These are phyloP conservation scores for Naganishia kalamii DNA, from an alignment of 768 basidiomycete genomes.

Conservation along the genomic window DNA sequence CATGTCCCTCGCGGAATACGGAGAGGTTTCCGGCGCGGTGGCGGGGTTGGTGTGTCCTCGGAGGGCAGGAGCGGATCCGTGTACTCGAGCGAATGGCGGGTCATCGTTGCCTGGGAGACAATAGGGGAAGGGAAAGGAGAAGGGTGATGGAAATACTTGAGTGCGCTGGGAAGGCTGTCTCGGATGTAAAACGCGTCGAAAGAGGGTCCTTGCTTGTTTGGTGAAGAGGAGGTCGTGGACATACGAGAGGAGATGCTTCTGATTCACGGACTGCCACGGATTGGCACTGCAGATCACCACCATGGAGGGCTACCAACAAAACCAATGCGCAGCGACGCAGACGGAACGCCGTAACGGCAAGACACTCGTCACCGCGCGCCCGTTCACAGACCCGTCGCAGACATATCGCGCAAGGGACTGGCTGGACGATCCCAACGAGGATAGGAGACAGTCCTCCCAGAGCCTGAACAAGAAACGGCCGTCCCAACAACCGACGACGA, in stretches of 20 bases:
- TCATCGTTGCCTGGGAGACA: neutral
- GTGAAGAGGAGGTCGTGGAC: too few relatives aligned
- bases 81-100: neutral
- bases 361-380: neutral
- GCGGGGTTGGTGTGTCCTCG: neutral
- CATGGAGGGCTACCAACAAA: neutral
- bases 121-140: neutral
- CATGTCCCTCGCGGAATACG: neutral
- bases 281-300: too few relatives aligned
- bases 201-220: too few relatives aligned
- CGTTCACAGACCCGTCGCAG: neutral
- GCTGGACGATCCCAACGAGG: neutral
- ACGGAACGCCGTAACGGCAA: neutral
- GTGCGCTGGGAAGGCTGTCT: too few relatives aligned
- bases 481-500: too few relatives aligned
- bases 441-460: neutral
- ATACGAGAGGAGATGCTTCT: too few relatives aligned
- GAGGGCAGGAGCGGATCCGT: constrained; percentile 5
- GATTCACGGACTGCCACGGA: too few relatives aligned
- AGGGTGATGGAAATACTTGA: too few relatives aligned
- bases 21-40: neutral
- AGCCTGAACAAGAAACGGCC: neutral
- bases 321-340: neutral
- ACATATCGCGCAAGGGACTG: neutral
- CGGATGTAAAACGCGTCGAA: too few relatives aligned